These are phyloP conservation scores for Ceratobasidium sp. DNA, from an alignment of 1,284 basidiomycete species.

Conservation along the genomic window DNA sequence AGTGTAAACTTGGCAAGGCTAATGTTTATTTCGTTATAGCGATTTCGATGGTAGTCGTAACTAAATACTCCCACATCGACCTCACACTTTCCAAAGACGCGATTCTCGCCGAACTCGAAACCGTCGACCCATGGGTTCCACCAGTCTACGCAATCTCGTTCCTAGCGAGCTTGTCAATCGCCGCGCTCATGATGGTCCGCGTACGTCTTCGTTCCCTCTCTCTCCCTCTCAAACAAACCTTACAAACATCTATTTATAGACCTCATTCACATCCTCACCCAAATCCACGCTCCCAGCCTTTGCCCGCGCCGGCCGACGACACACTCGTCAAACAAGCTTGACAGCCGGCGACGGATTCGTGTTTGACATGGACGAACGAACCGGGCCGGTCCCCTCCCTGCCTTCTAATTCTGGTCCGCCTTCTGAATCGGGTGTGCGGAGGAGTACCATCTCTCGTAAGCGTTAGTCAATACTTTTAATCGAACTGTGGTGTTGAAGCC, in stretches of 20 bases:
- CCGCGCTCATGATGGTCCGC: slow-evolving; percentile 41
- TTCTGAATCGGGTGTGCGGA: no score
- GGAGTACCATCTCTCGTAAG: background rate
- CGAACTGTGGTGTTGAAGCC: no score
- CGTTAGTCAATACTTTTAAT: no score
- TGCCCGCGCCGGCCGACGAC: slow-evolving; percentile 1
- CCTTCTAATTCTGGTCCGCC: background rate
- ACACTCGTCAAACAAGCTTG: slow-evolving; percentile 7
- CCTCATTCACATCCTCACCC: slow-evolving; percentile 16
- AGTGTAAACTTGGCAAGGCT: background rate
- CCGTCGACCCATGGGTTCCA: slow-evolving; percentile 30
- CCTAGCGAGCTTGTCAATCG: slow-evolving; percentile 25
- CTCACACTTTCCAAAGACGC: background rate
- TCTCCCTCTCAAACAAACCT: background rate
- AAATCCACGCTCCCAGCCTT: slow-evolving; percentile 17
- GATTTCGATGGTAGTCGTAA: slow-evolving; percentile 38
- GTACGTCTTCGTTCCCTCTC: background rate
- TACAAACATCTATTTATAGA: background rate
- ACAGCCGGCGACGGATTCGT: slow-evolving; percentile 23
- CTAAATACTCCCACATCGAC: slow-evolving; percentile 33
- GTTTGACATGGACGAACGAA: slow-evolving; percentile 42
- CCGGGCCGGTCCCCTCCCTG: slow-evolving; percentile 24
- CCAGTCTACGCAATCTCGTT: slow-evolving; percentile 36
- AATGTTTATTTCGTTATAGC: background rate
- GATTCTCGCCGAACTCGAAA: background rate